Conservation (phyloP, 1,284 basidiomycete species). For the Trametes versicolor region DNA sequence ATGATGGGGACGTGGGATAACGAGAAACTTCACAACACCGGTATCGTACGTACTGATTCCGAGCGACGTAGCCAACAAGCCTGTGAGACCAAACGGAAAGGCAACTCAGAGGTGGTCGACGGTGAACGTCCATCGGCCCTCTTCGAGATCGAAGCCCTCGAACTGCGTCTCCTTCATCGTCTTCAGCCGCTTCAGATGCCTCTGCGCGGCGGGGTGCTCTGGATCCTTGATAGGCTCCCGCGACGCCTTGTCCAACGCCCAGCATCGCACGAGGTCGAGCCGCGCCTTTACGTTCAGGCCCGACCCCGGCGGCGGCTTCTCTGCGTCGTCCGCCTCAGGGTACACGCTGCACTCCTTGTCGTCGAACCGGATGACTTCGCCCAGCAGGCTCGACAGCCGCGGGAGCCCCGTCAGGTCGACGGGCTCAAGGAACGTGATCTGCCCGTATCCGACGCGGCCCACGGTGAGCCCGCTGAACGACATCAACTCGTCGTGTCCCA, state of each 20-base stretch:
- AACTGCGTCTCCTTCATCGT: constrained; percentile 90
- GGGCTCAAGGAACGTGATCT: constrained; percentile 90
- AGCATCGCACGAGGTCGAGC: constrained; percentile 86
- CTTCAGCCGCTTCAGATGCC: constrained; percentile 87
- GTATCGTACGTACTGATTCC: constrained; percentile 14
- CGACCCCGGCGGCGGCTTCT: constrained; percentile 84
- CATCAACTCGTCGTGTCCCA: constrained; percentile 78
- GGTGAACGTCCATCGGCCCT: constrained; percentile 93
- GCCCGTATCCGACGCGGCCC: constrained; percentile 90
- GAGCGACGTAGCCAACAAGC: not conserved
- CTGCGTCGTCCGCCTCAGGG: constrained; percentile 83
- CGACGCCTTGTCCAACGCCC: constrained; percentile 92
- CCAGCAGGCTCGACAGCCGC: constrained; percentile 85
- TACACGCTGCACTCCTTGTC: constrained; percentile 95
- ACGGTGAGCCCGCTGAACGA: constrained; percentile 83
- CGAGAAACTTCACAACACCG: constrained; percentile 7
- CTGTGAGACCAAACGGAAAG: not conserved
- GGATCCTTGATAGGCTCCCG: constrained; percentile 91
- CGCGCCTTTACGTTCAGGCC: constrained; percentile 92
- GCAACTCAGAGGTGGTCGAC: constrained; percentile 86
- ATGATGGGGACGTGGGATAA: constrained; percentile 6
- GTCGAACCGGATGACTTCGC: constrained; percentile 90
- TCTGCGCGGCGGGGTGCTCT: constrained; percentile 74
- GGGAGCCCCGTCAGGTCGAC: constrained; percentile 92
- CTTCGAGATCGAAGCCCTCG: constrained; percentile 80